Percentiles rank a stretch among this genome's conserved stretches.
Evolutionary conservation across 352 stramenopile genomes (phyloP).

Genomic region (Globisporangium echinulatum): DNA sequence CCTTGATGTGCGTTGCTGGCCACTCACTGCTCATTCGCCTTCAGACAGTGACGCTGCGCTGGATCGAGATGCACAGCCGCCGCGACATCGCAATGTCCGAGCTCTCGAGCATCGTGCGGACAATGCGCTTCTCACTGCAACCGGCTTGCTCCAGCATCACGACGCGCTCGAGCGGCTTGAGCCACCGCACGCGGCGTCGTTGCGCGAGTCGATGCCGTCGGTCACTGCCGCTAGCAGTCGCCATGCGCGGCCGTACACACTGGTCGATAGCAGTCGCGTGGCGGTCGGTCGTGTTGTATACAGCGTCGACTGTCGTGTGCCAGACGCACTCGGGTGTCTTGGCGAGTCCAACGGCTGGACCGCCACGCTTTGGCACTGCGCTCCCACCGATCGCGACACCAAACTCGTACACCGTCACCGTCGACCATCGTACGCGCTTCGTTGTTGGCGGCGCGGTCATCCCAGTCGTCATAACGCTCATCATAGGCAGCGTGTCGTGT

Average conservation of each 20-base stretch:
- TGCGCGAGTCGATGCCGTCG: constrained; percentile 5
- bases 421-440: constrained; percentile 55
- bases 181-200: constrained; percentile 20
- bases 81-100: constrained; percentile 47
- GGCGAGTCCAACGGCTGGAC: constrained; percentile 43
- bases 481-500: neutral
- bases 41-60: constrained; percentile 6
- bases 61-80: constrained; percentile 15
- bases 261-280: neutral
- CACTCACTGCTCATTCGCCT: neutral
- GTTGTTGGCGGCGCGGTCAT: neutral
- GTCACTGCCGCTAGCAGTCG: neutral
- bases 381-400: constrained; percentile 46
- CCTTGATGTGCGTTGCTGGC: neutral
- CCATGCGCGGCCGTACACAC: no score
- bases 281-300: constrained; percentile 10
- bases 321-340: constrained; percentile 31
- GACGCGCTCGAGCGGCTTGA: constrained; percentile 25
- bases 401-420: constrained; percentile 63
- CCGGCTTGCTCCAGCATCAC: constrained; percentile 21
- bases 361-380: constrained; percentile 37
- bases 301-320: constrained; percentile 37
- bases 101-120: constrained; percentile 49
- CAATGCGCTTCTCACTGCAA: constrained; percentile 44
- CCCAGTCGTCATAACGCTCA: neutral